Conservation (phyloP, 495 filamentous ascomycete species). For the Penicillium coprophilum region DNA sequence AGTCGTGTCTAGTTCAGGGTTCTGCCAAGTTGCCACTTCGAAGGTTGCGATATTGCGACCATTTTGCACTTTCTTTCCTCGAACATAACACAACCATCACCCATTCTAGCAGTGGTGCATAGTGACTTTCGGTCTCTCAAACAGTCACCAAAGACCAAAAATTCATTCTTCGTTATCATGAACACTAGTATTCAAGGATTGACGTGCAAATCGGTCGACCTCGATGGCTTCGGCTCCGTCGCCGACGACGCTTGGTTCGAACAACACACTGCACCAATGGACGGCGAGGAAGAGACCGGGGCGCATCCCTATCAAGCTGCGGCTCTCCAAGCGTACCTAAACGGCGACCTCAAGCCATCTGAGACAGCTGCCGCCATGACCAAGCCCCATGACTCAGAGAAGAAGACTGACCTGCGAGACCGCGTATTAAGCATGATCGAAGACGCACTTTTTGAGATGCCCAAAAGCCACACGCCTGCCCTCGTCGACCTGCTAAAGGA, state of each 20-base stretch:
- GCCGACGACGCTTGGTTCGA: slow-evolving; percentile 10
- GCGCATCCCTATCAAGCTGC: slow-evolving; percentile 12
- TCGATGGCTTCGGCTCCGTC: slow-evolving; percentile 11
- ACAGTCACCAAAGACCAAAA: slow-evolving; percentile 1
- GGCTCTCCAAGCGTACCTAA: slow-evolving; percentile 12
- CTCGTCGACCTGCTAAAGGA: slow-evolving; percentile 7
- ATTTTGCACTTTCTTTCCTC: slow-evolving; percentile 9
- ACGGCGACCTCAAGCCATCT: slow-evolving; percentile 10
- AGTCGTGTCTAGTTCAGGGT: neutral
- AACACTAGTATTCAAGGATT: slow-evolving; percentile 7
- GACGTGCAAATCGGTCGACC: slow-evolving; percentile 6
- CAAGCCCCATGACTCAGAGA: slow-evolving; percentile 3
- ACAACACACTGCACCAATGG: slow-evolving; percentile 13
- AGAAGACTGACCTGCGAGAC: slow-evolving; percentile 10
- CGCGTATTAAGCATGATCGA: slow-evolving; percentile 9
- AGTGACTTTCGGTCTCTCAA: slow-evolving; percentile 9
- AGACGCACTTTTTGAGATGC: slow-evolving; percentile 12
- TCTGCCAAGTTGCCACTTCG: neutral
- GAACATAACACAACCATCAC: slow-evolving; percentile 1
- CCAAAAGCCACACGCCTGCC: slow-evolving; percentile 7
- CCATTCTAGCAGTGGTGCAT: neutral
- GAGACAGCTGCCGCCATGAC: slow-evolving; percentile 9
- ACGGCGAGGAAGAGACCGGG: slow-evolving; percentile 12
- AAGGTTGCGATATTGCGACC: neutral
- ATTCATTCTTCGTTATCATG: slow-evolving; percentile 2